Base-by-base conservation (phyloP, 2,329 filamentous ascomycete genomes). In the Bisporella sp. region DNA sequence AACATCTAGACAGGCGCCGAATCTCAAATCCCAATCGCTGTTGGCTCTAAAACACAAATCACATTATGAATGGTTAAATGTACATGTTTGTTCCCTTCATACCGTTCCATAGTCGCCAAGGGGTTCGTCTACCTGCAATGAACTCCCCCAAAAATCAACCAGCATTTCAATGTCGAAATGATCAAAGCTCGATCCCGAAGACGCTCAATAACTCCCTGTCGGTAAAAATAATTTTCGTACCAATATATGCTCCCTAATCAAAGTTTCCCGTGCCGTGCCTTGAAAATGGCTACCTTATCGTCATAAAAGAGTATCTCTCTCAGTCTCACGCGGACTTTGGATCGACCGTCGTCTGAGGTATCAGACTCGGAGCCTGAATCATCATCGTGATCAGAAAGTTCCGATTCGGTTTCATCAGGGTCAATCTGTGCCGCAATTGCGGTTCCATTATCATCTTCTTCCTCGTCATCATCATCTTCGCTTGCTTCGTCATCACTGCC, bases 231-330 rank as follows among this genome's bases (percentile, higher is more conserved):
- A 37, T 37, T 37, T 8, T 37, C 35, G 8, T 8, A 8, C 35
- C 8, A 37, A n/a, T n/a, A 4, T 37, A 37, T 37, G 8, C 35
- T 8, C 35, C 35, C 35, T 37, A 21, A 21, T 21, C 35, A 63
- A n/a, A 63, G 57, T 33, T 53, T 62, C 31, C 59, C 61, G 54
- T 63, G 61, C 29, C 87, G 77, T 32, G 85, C 85, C 66, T 85
- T 87, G 70, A 92, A 92, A 51, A 92, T 84, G 31, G 85, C 82
- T 48, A 89, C 81, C 67, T 89, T 88, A 64, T 92, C 87, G 64
- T 92, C 88, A 61, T 89, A 91, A 67, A 89, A 92, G 55, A 91
- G 68, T 56, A 93, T 92, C 71, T 92, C 87, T 54, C 86, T 74
- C 57, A 92, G 70, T 49, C 81, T 76, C 53, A 91, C 74, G 59